Evolutionary conservation across 2,329 filamentous ascomycete genomes (phyloP).

Genomic region (Talaromyces sp.): DNA sequence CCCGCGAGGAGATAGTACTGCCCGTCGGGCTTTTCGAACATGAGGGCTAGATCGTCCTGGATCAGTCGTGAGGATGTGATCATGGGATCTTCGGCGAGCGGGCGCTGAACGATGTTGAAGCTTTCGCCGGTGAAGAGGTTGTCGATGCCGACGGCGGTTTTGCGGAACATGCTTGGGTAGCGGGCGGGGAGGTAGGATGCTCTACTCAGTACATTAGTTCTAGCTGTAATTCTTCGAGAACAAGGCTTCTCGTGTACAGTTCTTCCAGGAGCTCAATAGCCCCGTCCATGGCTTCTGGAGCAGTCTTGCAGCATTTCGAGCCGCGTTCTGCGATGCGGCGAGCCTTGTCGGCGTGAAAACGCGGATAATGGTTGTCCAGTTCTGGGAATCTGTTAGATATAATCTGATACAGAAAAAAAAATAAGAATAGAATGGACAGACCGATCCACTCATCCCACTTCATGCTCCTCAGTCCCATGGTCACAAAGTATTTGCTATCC

Average conservation of each 20-base stretch:
- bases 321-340: conserved; percentile 63
- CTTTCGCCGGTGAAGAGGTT: conserved; percentile 67
- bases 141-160: conserved; percentile 59
- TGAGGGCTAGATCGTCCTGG: conserved; percentile 78
- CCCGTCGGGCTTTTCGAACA: conserved; percentile 71
- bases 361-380: conserved; percentile 71
- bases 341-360: conserved; percentile 67
- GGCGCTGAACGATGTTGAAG: conserved; percentile 62
- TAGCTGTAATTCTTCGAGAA: neutral
- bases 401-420: neutral
- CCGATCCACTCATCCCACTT: conserved; percentile 69
- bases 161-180: conserved; percentile 66
- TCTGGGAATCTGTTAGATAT: conserved; percentile 41
- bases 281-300: conserved; percentile 64
- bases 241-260: conserved; percentile 41
- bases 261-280: conserved; percentile 74
- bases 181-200: conserved; percentile 64
- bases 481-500: conserved; percentile 61
- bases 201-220: conserved; percentile 16
- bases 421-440: conserved; percentile 11
- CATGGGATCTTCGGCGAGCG: conserved; percentile 73
- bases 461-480: conserved; percentile 69
- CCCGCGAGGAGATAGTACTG: conserved; percentile 78
- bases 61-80: conserved; percentile 64
- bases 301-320: conserved; percentile 61